Evolutionary conservation across 768 basidiomycete genomes (phyloP), one percentile per base, ranked within the genome.

Genomic region (Tubosaeta sp.): DNA sequence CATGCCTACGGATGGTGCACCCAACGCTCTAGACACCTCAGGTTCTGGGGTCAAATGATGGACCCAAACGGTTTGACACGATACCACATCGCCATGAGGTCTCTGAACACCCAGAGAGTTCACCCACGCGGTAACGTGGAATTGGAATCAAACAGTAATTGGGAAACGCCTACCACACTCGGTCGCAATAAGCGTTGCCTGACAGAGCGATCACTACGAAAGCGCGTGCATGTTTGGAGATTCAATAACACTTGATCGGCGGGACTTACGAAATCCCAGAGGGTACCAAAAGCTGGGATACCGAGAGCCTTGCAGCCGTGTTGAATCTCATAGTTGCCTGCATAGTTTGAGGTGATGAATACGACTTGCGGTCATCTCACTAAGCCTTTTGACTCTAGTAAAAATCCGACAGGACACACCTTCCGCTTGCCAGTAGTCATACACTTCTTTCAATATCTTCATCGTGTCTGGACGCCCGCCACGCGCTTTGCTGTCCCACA

Each of bases 281-380:
- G 72, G 13, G 84, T 85, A 50, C 84, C 84, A 57, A 82, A 83
- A 39, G 77, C 79, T 36, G 83, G 84, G 58, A 85, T 85, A 22
- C 80, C 81, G 45, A 77, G 79, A 56, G 76, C 76, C 66, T 83
- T 87, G 72, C 82, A 89, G 19, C 86, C 87, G 64, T 85, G 74
- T 78, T 87, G 88, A 53, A 90, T 84, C 60, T 90, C 87, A 13
- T 77, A 73, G 66, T 90, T 90, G 25, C 87, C 87, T 35, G 81
- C 76, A 59, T 78, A 84, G 70, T 90, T 90, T n/a, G 87, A 89
- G 8, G 87, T 90, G 66, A 90, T 86, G 68, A 90, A 87, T 24
- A 90, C 82, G 40, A 90, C 83, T 82, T 30, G 27, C 18, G 22
- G 44, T 11, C 35, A 53, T 3, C 7, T 48, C 27, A 27, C 27